Base-by-base conservation (phyloP, 208 protist species). In the Blastocrithidia nonstop region DNA sequence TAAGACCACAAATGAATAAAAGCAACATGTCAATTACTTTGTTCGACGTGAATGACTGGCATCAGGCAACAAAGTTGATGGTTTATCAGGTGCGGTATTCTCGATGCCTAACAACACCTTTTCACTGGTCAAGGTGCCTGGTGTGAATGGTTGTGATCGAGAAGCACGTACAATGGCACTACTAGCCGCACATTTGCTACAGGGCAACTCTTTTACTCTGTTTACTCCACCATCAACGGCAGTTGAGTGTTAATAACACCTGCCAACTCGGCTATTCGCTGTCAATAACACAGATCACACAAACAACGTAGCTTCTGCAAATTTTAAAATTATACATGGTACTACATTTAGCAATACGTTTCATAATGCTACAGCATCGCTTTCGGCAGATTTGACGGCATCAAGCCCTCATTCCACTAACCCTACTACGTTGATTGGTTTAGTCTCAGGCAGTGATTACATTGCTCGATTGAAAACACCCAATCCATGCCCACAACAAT, bases 151-250 rank as follows among this genome's bases (percentile, higher is more conserved):
- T 23, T 52, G 63, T 11, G 64, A 73, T 38, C 53, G 57, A 40
- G 65, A 44, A 9, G 72, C 71, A 1, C 74, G 74, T 28, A 58
- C 74, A 0, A 66, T 91, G 55, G 76, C 82, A 5, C 56, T 86
- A 7, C 57, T 87, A 22, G 72, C 74, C 1, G 66, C 71, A 1
- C 73, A 78, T 32, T 59, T 91, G 11, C 56, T 91, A 31, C 82
- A 87, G 38, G 82, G 82, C 29, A 35, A n/a, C 29, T 35, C 11
- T 35, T 11, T 35, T 35, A 15, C 11, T 35, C 29, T 35, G 11
- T 35, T 35, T 35, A 15, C 11, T n/a, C 29, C 29, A 35, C 19
- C 24, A 25, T 50, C 13, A 48, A 48, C 23, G 1, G 20, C 0
- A 45, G 45, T 3, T 66, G 59, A n/a, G n/a, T n/a, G n/a, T n/a